phyloP scores from a whole-genome alignment of 768 basidiomycete species.

The Pisolithus tinctorius region DNA sequence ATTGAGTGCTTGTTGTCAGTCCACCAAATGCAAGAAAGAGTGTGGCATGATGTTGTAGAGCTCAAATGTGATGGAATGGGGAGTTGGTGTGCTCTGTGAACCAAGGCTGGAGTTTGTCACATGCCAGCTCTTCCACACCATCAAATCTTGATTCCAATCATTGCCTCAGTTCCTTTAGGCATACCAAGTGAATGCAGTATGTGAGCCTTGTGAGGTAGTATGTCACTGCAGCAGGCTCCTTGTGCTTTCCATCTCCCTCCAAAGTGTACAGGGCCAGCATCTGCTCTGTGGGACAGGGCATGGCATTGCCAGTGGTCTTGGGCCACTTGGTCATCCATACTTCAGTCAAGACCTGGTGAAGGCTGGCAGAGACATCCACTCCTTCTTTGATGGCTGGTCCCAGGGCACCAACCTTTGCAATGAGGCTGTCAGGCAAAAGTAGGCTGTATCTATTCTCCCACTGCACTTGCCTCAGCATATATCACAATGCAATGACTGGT shows the following conservation, averaged over 20 bases:
- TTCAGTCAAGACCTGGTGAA: conserved; percentile 4
- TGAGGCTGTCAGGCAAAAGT: neutral
- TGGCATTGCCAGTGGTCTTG: neutral
- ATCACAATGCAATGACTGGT: neutral
- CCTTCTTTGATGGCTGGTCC: neutral
- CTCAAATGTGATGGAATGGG: neutral
- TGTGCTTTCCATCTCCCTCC: conserved; percentile 3
- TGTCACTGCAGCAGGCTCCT: neutral
- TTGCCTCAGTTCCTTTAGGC: neutral
- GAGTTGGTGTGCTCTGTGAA: neutral
- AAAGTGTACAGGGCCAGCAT: neutral
- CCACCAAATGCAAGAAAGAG: conserved; percentile 4
- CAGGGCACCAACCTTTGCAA: neutral
- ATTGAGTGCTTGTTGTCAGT: neutral
- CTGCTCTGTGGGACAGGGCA: conserved; percentile 15
- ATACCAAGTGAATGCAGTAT: conserved; percentile 3
- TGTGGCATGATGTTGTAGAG: conserved; percentile 1
- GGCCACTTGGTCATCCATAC: conserved; percentile 10
- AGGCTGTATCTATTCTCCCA: neutral
- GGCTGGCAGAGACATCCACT: neutral
- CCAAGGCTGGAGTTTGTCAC: neutral
- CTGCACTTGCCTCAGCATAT: neutral
- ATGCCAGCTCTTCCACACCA: neutral
- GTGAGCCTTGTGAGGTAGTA: neutral
- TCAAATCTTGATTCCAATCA: neutral